phyloP scores from a whole-genome alignment of 176 grass and related monocot genomes.

The Puya raimondii region DNA sequence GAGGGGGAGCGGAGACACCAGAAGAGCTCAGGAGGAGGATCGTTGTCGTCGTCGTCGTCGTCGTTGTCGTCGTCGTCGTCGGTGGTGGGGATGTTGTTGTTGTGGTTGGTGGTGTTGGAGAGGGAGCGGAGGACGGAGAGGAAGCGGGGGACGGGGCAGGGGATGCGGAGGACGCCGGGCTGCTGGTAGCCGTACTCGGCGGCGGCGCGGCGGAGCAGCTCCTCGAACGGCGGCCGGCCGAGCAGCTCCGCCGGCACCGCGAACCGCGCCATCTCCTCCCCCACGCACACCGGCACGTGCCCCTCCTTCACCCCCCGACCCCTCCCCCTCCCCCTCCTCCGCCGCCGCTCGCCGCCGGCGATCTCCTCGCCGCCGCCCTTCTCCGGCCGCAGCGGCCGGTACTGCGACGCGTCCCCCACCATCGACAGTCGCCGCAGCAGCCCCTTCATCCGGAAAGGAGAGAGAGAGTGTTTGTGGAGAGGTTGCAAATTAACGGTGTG shows the following conservation, averaged over 20 bases:
- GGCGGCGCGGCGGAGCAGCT: conserved; percentile 63
- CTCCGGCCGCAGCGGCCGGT: conserved; percentile 30
- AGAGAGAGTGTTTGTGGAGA: too few relatives aligned
- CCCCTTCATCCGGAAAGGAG: conserved; percentile 36
- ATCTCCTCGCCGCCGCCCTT: not conserved
- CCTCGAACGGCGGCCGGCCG: conserved; percentile 50
- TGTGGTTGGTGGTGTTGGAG: conserved; percentile 10
- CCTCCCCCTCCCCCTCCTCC: conserved; percentile 4
- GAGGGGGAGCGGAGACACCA: too few relatives aligned
- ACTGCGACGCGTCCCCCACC: conserved; percentile 43
- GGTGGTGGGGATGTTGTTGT: not conserved
- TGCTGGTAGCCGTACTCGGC: conserved; percentile 93
- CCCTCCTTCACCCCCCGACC: conserved; percentile 34
- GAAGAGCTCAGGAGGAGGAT: too few relatives aligned
- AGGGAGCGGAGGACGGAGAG: conserved; percentile 35
- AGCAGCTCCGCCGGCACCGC: conserved; percentile 59
- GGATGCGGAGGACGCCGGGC: conserved; percentile 78
- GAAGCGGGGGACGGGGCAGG: conserved; percentile 67
- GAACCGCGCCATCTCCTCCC: conserved; percentile 84
- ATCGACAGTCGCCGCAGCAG: conserved; percentile 55
- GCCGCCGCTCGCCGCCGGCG: conserved; percentile 3
- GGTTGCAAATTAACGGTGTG: too few relatives aligned
- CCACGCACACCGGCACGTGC: conserved; percentile 75
- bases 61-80: too few relatives aligned
- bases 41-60: too few relatives aligned